These are phyloP conservation scores for Diaporthe longicolla DNA, from an alignment of 2,329 filamentous ascomycete genomes.

Conservation along the genomic window DNA sequence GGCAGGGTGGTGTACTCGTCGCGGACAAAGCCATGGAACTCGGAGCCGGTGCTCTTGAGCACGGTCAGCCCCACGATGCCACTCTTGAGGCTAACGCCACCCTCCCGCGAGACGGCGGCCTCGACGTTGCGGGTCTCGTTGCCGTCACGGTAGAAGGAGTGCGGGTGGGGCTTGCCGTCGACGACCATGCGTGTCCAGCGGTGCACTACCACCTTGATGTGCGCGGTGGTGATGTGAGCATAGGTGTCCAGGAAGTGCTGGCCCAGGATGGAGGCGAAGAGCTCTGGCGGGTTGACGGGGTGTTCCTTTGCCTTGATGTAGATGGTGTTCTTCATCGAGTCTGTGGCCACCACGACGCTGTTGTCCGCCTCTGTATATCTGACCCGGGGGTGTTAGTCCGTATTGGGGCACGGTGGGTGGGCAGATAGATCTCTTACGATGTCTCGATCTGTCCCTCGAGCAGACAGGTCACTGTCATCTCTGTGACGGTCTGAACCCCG, in stretches of 20 bases:
- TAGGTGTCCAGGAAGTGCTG: conserved; percentile 92
- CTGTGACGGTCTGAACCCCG: conserved; percentile 86
- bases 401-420: neutral
- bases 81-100: conserved; percentile 82
- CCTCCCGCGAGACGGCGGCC: conserved; percentile 75
- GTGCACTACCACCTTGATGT: conserved; percentile 86
- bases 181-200: conserved; percentile 92
- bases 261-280: conserved; percentile 88
- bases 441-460: conserved; percentile 93
- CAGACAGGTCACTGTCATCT: conserved; percentile 95
- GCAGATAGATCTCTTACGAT: conserved; percentile 67
- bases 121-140: conserved; percentile 89
- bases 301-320: conserved; percentile 96
- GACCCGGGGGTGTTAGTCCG: conserved; percentile 27
- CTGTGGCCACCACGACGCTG: conserved; percentile 93
- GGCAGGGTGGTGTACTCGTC: conserved; percentile 93
- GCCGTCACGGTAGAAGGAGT: conserved; percentile 94
- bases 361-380: conserved; percentile 97
- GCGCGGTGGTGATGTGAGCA: conserved; percentile 86
- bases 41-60: conserved; percentile 95
- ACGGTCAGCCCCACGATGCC: conserved; percentile 87
- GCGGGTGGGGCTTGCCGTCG: conserved; percentile 91
- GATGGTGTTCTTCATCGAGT: conserved; percentile 97
- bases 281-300: conserved; percentile 92
- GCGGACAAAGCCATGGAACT: conserved; percentile 93